A percentile compares a stretch with the other conserved stretches of the same genome.
Evolutionary conservation across 495 filamentous ascomycete species (phyloP).

Genomic region (Aspergillus kassunensis): DNA sequence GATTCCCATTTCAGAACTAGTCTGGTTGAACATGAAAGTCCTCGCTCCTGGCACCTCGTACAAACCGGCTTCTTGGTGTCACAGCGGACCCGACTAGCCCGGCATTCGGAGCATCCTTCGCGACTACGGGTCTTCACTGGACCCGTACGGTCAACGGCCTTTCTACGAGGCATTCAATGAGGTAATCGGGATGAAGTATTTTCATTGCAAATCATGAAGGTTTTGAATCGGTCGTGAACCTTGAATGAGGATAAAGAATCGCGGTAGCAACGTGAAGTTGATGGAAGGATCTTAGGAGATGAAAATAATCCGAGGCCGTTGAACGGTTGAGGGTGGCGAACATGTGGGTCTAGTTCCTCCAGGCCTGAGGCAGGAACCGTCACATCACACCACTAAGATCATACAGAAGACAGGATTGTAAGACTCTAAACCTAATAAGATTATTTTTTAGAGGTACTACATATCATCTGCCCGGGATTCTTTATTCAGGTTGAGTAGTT

Average conservation of each 20-base stretch:
- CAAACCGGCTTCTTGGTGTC: constrained; percentile 42
- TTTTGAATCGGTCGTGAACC: neutral
- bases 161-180: constrained; percentile 41
- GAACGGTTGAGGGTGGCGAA: too few relatives aligned
- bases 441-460: too few relatives aligned
- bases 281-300: neutral
- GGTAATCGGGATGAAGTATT: constrained; percentile 5
- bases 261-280: neutral
- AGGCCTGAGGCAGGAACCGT: too few relatives aligned
- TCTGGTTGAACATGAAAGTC: constrained; percentile 36
- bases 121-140: constrained; percentile 45
- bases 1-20: constrained; percentile 45
- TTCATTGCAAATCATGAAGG: constrained; percentile 5
- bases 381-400: too few relatives aligned
- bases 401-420: too few relatives aligned
- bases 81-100: constrained; percentile 41
- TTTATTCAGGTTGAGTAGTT: too few relatives aligned
- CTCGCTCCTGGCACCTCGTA: constrained; percentile 35
- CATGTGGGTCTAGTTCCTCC: too few relatives aligned
- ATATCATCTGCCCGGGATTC: too few relatives aligned
- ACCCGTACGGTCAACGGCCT: constrained; percentile 39
- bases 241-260: neutral
- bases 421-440: too few relatives aligned
- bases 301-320: neutral
- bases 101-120: constrained; percentile 42